Conservation (phyloP, 441 rosid genomes). For the Cnidoscolus chayamansa region DNA sequence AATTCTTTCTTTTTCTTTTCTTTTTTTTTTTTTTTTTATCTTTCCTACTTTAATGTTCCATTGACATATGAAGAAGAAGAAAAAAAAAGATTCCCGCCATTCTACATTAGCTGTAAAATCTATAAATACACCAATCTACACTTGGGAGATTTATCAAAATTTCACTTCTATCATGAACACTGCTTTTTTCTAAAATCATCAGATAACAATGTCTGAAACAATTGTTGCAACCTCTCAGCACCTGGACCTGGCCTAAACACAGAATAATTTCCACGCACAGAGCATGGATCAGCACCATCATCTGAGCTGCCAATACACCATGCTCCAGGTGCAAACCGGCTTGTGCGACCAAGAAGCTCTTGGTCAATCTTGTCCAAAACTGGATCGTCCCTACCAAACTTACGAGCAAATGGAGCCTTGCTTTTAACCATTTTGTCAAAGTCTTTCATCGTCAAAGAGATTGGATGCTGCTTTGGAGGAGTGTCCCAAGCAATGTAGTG, state of each 20-base stretch:
- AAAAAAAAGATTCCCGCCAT: slow-evolving; percentile 1
- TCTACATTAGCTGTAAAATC: slow-evolving; percentile 28
- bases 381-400: slow-evolving; percentile 68
- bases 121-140: slow-evolving; percentile 41
- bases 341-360: slow-evolving; percentile 64
- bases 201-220: slow-evolving; percentile 52
- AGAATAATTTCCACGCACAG: slow-evolving; percentile 51
- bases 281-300: slow-evolving; percentile 67
- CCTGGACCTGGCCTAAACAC: slow-evolving; percentile 79
- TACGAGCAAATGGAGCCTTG: slow-evolving; percentile 84
- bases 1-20: not conserved
- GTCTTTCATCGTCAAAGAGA: slow-evolving; percentile 58
- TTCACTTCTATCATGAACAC: slow-evolving; percentile 43
- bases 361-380: slow-evolving; percentile 81
- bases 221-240: slow-evolving; percentile 57
- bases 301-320: slow-evolving; percentile 79
- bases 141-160: slow-evolving; percentile 21
- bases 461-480: slow-evolving; percentile 94
- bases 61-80: slow-evolving; percentile 16
- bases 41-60: slow-evolving; percentile 8
- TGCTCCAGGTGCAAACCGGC: slow-evolving; percentile 73
- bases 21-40: not conserved
- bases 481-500: slow-evolving; percentile 96
- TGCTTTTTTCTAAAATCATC: slow-evolving; percentile 58
- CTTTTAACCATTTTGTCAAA: slow-evolving; percentile 74